Conservation (phyloP, 257 asterid species). For the Osmanthus fragrans region DNA sequence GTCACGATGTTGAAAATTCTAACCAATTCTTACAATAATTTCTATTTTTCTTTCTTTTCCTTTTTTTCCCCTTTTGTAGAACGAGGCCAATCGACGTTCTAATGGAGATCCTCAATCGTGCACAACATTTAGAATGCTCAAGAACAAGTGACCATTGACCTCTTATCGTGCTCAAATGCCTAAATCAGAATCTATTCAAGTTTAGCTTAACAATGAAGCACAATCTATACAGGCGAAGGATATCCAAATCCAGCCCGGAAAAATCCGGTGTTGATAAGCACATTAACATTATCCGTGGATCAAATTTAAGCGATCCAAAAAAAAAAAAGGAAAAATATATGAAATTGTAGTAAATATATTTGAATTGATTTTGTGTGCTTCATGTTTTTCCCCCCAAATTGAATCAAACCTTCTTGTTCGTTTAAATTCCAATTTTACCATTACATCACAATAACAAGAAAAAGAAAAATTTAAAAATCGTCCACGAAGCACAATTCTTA, state of each 20-base stretch:
- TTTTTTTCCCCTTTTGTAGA: constrained; percentile 31
- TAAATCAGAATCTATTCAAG: constrained; percentile 43
- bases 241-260: constrained; percentile 12
- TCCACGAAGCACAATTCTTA: constrained; percentile 1
- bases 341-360: neutral
- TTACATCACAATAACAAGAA: neutral
- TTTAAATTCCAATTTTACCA: neutral
- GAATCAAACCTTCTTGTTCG: neutral
- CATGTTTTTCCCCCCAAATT: neutral
- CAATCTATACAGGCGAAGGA: constrained; percentile 44
- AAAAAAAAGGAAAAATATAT: neutral
- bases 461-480: neutral
- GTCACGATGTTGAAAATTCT: neutral
- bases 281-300: constrained; percentile 33
- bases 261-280: constrained; percentile 28
- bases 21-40: neutral
- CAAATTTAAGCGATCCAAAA: constrained; percentile 44
- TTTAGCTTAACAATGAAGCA: constrained; percentile 40
- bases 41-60: no score
- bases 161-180: constrained; percentile 33
- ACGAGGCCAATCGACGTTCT: constrained; percentile 7
- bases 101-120: constrained; percentile 32
- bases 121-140: constrained; percentile 31
- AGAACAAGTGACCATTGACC: constrained; percentile 33
- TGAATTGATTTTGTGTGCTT: neutral